Percentiles rank a stretch among this genome's conserved stretches.
Conservation (phyloP, 305 asterid genomes). For the Andrographis paniculata region DNA sequence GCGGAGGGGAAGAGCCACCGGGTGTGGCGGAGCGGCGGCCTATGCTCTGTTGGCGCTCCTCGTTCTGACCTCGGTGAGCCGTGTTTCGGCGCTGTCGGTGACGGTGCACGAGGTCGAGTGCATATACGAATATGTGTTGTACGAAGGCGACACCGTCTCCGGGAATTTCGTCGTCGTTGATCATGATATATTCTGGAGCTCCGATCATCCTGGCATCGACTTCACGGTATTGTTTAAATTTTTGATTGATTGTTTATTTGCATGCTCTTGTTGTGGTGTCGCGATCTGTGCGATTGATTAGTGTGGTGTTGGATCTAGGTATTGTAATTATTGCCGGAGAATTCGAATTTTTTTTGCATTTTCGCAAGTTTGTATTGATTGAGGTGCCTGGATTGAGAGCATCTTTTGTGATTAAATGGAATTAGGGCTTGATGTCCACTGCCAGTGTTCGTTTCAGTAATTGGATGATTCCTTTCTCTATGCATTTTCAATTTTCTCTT, state of each 20-base stretch:
- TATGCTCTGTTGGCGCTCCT: conserved; percentile 32
- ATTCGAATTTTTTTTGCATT: background rate
- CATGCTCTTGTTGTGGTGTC: conserved; percentile 1
- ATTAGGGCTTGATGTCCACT: too few species aligned
- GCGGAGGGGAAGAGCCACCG: conserved; percentile 21
- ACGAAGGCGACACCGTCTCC: conserved; percentile 81
- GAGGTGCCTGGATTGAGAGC: too few species aligned
- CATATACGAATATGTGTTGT: conserved; percentile 75
- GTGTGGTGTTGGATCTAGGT: conserved; percentile 18
- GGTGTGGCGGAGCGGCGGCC: conserved; percentile 25
- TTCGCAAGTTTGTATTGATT: too few species aligned
- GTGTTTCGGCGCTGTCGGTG: conserved; percentile 53
- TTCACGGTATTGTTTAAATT: conserved; percentile 36
- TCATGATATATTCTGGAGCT: conserved; percentile 88
- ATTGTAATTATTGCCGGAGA: background rate
- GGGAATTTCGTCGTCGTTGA: conserved; percentile 93
- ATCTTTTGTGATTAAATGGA: too few species aligned
- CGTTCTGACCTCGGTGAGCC: conserved; percentile 31
- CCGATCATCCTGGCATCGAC: conserved; percentile 93
- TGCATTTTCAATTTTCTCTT: too few species aligned
- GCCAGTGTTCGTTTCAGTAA: too few species aligned
- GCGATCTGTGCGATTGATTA: conserved; percentile 21
- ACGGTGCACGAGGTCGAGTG: conserved; percentile 78
- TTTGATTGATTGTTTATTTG: background rate
- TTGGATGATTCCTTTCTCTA: too few species aligned